Evolutionary conservation across 306 rosid species (phyloP).

Genomic region (Glycine tomentella): DNA sequence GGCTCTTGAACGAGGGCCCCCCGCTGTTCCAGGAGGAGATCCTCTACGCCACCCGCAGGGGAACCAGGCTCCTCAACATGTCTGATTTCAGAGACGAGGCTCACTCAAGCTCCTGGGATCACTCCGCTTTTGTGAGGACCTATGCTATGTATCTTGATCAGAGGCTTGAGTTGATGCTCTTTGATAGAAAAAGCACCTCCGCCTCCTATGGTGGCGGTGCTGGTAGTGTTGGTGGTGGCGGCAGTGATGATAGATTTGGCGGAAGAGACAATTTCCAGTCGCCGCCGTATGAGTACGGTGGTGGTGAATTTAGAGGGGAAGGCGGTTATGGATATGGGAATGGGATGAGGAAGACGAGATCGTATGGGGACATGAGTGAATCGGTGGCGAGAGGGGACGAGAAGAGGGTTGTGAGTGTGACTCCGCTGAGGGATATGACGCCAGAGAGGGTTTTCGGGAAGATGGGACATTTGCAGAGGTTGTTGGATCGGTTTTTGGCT

Average conservation of each 20-base stretch:
- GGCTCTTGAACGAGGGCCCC: slow-evolving; percentile 83
- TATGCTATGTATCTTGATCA: slow-evolving; percentile 92
- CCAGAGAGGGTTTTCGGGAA: slow-evolving; percentile 86
- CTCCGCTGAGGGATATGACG: slow-evolving; percentile 88
- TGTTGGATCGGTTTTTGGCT: slow-evolving; percentile 85
- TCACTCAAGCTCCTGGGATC: slow-evolving; percentile 98
- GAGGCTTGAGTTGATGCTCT: slow-evolving; percentile 78
- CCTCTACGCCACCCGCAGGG: slow-evolving; percentile 85
- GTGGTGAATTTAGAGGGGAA: slow-evolving; percentile 58
- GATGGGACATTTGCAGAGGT: slow-evolving; percentile 94
- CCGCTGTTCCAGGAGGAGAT: slow-evolving; percentile 87
- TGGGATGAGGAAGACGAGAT: slow-evolving; percentile 85
- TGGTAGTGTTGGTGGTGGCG: neutral
- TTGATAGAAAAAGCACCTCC: slow-evolving; percentile 59
- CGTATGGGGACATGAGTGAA: slow-evolving; percentile 86
- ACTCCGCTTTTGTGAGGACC: slow-evolving; percentile 88
- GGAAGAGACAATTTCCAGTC: slow-evolving; percentile 77
- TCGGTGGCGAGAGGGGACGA: slow-evolving; percentile 59
- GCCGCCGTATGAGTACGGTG: slow-evolving; percentile 73
- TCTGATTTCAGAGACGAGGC: slow-evolving; percentile 95
- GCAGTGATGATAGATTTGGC: slow-evolving; percentile 58
- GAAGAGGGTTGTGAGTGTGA: slow-evolving; percentile 64
- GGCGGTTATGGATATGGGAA: slow-evolving; percentile 59
- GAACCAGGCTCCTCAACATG: slow-evolving; percentile 87
- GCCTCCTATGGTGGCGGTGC: slow-evolving; percentile 23